Base-by-base conservation (phyloP, 345 rosid genomes). In the Citropsis articulata region DNA sequence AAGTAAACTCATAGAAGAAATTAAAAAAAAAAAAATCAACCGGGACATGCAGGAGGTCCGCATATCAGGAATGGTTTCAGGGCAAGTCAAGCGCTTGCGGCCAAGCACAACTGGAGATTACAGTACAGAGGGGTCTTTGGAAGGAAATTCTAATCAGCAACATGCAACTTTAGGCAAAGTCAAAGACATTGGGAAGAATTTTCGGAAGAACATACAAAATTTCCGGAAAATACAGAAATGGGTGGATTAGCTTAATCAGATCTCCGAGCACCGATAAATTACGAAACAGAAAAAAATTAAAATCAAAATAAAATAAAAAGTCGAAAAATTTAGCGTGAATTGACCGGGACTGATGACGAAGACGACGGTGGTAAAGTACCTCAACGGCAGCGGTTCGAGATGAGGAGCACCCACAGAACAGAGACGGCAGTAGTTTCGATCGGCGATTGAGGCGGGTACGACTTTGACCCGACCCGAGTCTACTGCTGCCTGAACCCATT, bases 401-500 rank as follows among this genome's bases (percentile, higher is more conserved):
- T 31, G 88, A 78, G 61, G 88, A 85, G 78, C 90, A 76, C 63
- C 92, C 88, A 40, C 94, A 91, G 77, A 75, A 36, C 67, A 87
- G 69, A 70, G 88, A 86, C 40, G 87, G 81, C 36, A 86, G 35
- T 45, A 77, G 65, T 71, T 66, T 62, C 78, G 79, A 60, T 71
- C 75, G 57, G 81, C 85, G 84, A 82, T 75, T 84, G 72, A 57
- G 69, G 38, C 85, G 82, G 70, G 82, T 38, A 75, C 81, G 71
- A n/a, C 83, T 55, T 24, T 76, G 81, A 75, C 73, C 82, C 69
- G 86, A 74, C 79, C 83, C 84, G 69, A 77, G 60, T 56, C 89
- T 83, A 73, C 91, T 88, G 72, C 73, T 87, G 80, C 84, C 76
- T 42, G 90, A 80, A 77, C 93, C 93, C 93, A 90, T 90, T 71